Evolutionary conservation across 805 yeast species (phyloP).

Genomic region (Scheffersomyces coipomensis): DNA sequence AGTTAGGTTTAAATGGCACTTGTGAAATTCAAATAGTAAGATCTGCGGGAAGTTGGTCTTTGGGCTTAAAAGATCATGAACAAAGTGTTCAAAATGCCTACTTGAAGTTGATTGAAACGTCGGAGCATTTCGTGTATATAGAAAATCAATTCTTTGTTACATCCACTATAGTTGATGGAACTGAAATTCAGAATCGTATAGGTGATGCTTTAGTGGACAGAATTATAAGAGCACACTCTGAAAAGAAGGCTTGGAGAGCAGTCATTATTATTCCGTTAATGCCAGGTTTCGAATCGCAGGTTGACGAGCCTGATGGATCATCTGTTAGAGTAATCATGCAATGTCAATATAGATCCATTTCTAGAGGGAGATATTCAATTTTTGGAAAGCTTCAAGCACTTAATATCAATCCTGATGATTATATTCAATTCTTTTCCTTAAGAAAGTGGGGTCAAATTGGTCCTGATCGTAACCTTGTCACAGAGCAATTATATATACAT

Average conservation of each 20-base stretch:
- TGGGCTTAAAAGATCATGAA: slow-evolving; percentile 83
- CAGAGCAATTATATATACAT: slow-evolving; percentile 92
- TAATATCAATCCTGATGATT: slow-evolving; percentile 86
- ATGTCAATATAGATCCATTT: slow-evolving; percentile 91
- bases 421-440: slow-evolving; percentile 86
- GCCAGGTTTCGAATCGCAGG: slow-evolving; percentile 96
- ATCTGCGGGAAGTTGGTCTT: slow-evolving; percentile 91
- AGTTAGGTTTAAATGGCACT: slow-evolving; percentile 68
- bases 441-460: slow-evolving; percentile 97
- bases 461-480: slow-evolving; percentile 64
- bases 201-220: slow-evolving; percentile 98
- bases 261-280: slow-evolving; percentile 88
- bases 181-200: slow-evolving; percentile 78
- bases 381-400: slow-evolving; percentile 75
- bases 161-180: slow-evolving; percentile 83
- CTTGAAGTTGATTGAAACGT: slow-evolving; percentile 82
- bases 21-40: slow-evolving; percentile 90
- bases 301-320: slow-evolving; percentile 90
- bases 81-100: slow-evolving; percentile 92
- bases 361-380: slow-evolving; percentile 85
- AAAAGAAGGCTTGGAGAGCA: slow-evolving; percentile 82
- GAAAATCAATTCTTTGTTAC: slow-evolving; percentile 96
- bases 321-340: slow-evolving; percentile 95
- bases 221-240: slow-evolving; percentile 81
- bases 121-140: slow-evolving; percentile 89